Conservation (phyloP, 2,329 filamentous ascomycete species). For the Chaetoscypha palmicola region DNA sequence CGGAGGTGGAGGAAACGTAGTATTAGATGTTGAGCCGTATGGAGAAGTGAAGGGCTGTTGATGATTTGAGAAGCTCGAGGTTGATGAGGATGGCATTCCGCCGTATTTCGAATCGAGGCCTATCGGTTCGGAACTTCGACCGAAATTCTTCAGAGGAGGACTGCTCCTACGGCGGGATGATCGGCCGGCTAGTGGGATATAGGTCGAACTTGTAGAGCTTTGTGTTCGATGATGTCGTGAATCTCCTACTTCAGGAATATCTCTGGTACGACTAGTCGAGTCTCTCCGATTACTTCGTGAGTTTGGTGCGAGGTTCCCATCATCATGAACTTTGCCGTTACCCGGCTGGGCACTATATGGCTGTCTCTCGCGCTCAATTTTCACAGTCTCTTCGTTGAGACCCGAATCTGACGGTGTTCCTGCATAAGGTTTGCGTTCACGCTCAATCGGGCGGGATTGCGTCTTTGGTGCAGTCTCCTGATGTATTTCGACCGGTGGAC, state of each 20-base stretch:
- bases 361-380: conserved; percentile 59
- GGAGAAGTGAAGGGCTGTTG: conserved; percentile 15
- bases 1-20: conserved; percentile 24
- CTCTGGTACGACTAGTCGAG: conserved; percentile 20
- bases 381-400: conserved; percentile 38
- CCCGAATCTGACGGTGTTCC: conserved; percentile 31
- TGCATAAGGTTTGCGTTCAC: conserved; percentile 34
- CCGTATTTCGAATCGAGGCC: conserved; percentile 21
- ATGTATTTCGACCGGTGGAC: conserved; percentile 23
- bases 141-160: conserved; percentile 24
- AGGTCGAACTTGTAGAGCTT: conserved; percentile 20
- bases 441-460: conserved; percentile 30
- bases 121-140: conserved; percentile 22
- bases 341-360: conserved; percentile 56
- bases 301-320: conserved; percentile 10
- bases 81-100: conserved; percentile 17
- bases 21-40: conserved; percentile 12
- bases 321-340: conserved; percentile 47
- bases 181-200: conserved; percentile 13
- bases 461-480: conserved; percentile 12
- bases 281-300: conserved; percentile 16
- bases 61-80: too few relatives aligned
- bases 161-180: conserved; percentile 18
- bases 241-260: conserved; percentile 4
- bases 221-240: conserved; percentile 16